These are phyloP conservation scores for Aureococcus anophagefferens DNA, from an alignment of 108 stramenopile species.

Conservation along the genomic window DNA sequence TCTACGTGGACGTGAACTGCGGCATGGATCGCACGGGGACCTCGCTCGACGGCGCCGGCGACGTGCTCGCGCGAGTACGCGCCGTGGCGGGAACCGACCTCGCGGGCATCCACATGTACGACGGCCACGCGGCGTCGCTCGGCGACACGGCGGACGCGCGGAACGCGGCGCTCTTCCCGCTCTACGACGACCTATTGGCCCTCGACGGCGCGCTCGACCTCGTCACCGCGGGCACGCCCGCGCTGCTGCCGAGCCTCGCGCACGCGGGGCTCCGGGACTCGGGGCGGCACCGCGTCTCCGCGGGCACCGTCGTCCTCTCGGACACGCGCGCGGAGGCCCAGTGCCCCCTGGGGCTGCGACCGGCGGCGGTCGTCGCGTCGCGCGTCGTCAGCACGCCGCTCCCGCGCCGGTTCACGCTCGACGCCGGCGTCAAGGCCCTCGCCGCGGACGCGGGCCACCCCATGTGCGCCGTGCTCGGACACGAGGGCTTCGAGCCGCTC, in stretches of 20 bases:
- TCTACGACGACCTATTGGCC: not conserved
- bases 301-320: not conserved
- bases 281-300: not conserved
- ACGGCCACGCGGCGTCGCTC: not conserved
- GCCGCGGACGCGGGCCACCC: not conserved
- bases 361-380: not conserved
- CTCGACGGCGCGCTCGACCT: not conserved
- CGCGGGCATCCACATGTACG: not conserved
- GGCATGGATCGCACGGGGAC: not conserved
- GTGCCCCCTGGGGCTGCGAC: not conserved
- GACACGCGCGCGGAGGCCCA: not conserved
- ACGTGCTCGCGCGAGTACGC: too few relatives aligned
- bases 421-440: not conserved
- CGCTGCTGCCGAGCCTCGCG: not conserved
- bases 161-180: not conserved
- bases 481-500: not conserved
- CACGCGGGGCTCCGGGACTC: not conserved
- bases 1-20: not conserved
- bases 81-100: too few relatives aligned
- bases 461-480: not conserved
- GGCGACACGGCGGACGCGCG: not conserved
- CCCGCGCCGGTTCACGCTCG: not conserved
- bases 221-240: not conserved
- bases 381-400: not conserved
- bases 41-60: not conserved